Evolutionary conservation across 2,329 filamentous ascomycete species (phyloP), one percentile per base, ranked within the genome.

Genomic region (Monosporascus sp.): DNA sequence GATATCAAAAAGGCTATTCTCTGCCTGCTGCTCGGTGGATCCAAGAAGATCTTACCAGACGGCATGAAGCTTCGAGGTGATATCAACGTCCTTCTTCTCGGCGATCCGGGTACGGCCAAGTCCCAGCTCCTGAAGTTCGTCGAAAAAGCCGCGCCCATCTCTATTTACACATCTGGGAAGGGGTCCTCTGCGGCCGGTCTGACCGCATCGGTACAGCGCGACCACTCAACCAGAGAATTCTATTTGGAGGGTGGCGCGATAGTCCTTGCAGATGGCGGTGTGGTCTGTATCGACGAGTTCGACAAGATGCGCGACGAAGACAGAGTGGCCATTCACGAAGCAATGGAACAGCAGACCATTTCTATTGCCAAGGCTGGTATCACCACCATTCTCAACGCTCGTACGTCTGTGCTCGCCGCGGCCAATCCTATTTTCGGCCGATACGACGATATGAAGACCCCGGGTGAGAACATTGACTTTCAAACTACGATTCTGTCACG

Each of bases 251-350:
- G 94, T 47, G 94, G 94, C 72, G 94, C 94, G 35, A 97, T 99
- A 94, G 94, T 99, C 3, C 83, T 99, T 18, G 94, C 94, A 4
- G 94, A 99, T 61, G 92, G 92, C 2, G 94, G 94, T 63, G 93
- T 97, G 1, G 94, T 97, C 9, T 97, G 94, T 72, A 99, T 99
- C 63, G 94, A 99, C 67, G 94, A 99, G 73, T 99, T 99, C 67
- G 94, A 99, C 76, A 99, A 99, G 78, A 99, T 99, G 94, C 83
- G 94, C 57, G 94, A 99, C 68, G 94, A 99, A 71, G 94, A 99
- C 65, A 83, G 94, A 62, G 94, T 97, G 7, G 94, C 94, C 2
- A 99, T 99, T 61, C 94, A 99, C 78, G 94, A 99, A 81, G 94
- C 94, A 54, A 99, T 99, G 94, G 94, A 99, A 70, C 94, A 99